Evolutionary conservation across 2,329 filamentous ascomycete species (phyloP).

Genomic region (Alternaria ventricosa): DNA sequence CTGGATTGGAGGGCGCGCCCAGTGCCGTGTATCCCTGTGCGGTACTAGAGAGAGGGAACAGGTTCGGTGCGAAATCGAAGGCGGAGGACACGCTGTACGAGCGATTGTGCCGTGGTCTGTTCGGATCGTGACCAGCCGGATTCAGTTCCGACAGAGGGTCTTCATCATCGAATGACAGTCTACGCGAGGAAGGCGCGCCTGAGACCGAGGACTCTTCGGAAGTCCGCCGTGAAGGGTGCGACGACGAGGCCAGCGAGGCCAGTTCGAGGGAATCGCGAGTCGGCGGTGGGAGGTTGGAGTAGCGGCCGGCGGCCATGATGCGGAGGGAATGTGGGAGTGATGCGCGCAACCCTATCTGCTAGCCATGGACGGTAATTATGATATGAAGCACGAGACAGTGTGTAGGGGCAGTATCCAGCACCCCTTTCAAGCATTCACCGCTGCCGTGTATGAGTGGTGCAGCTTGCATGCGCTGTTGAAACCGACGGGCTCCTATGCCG

Average conservation of each 20-base stretch:
- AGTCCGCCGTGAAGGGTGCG: slow-evolving; percentile 68
- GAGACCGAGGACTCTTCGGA: slow-evolving; percentile 76
- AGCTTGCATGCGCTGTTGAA: slow-evolving; percentile 27
- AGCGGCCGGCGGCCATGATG: slow-evolving; percentile 47
- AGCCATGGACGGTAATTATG: slow-evolving; percentile 33
- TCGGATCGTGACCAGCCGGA: slow-evolving; percentile 56
- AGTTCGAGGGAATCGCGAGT: slow-evolving; percentile 94
- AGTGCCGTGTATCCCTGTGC: slow-evolving; percentile 79
- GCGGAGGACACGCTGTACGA: slow-evolving; percentile 90
- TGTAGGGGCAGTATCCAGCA: slow-evolving; percentile 19
- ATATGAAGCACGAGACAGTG: neutral
- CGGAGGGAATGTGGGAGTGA: slow-evolving; percentile 12
- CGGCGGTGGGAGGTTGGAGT: slow-evolving; percentile 45
- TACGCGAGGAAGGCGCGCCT: slow-evolving; percentile 91
- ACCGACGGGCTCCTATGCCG: slow-evolving; percentile 22
- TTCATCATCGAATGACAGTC: slow-evolving; percentile 85
- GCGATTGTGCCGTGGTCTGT: slow-evolving; percentile 60
- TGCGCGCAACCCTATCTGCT: slow-evolving; percentile 22
- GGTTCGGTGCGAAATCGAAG: slow-evolving; percentile 92
- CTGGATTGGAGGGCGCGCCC: slow-evolving; percentile 71
- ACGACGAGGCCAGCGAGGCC: slow-evolving; percentile 89
- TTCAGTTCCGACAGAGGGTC: slow-evolving; percentile 71
- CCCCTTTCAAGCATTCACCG: slow-evolving; percentile 15
- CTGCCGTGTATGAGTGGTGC: slow-evolving; percentile 22
- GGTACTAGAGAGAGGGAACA: slow-evolving; percentile 92